phyloP scores from a whole-genome alignment of 1,284 basidiomycete species.

The Papiliotrema flavescens region DNA sequence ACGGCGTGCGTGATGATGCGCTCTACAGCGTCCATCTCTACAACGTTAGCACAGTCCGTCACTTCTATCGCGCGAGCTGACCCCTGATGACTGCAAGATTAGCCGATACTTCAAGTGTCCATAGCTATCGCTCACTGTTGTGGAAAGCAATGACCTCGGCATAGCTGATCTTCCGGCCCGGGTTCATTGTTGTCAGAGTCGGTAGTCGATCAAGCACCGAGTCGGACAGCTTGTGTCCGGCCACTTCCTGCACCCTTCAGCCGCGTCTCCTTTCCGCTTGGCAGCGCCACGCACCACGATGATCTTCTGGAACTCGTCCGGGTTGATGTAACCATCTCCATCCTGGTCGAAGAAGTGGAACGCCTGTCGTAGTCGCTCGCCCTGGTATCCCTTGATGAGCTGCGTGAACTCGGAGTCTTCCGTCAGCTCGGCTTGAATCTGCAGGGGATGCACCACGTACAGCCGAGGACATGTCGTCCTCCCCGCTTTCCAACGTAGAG shows the following conservation, averaged over 20 bases:
- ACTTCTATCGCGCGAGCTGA: conserved; percentile 40
- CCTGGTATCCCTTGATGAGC: conserved; percentile 94
- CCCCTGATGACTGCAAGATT: conserved; percentile 63
- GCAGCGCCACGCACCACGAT: conserved; percentile 62
- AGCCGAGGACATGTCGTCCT: conserved; percentile 83
- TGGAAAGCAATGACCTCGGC: conserved; percentile 94
- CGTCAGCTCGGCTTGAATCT: conserved; percentile 1
- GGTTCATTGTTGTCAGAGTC: conserved; percentile 78
- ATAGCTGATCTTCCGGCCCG: conserved; percentile 85
- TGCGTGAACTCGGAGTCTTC: conserved; percentile 85
- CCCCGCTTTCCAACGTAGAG: conserved; percentile 88
- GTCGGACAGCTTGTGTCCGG: conserved; percentile 90
- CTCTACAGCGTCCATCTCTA: conserved; percentile 92
- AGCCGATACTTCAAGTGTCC: background rate
- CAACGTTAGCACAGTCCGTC: conserved; percentile 11
- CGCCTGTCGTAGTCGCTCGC: conserved; percentile 87
- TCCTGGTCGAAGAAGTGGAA: conserved; percentile 85
- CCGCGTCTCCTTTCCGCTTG: background rate
- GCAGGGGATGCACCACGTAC: conserved; percentile 52
- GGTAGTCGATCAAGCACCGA: conserved; percentile 83
- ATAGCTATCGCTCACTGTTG: conserved; percentile 55
- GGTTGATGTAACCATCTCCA: conserved; percentile 83
- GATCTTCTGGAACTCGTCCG: conserved; percentile 88
- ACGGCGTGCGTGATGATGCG: conserved; percentile 60
- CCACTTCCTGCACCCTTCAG: conserved; percentile 67